Conservation (phyloP, 306 rosid genomes). For the Pyrus betulifolia region DNA sequence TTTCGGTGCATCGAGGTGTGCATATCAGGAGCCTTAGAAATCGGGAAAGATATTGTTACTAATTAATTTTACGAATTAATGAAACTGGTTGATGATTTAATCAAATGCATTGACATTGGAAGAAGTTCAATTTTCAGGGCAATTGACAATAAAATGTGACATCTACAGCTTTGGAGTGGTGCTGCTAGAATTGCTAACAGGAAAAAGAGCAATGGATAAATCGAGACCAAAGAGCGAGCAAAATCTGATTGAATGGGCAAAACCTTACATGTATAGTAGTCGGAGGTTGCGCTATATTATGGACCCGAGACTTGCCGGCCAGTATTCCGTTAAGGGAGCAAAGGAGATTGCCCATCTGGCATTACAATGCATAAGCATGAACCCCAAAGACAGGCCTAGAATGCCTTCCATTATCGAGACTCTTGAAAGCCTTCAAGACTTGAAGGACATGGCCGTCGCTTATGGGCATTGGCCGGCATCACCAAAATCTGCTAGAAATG, state of each 20-base stretch:
- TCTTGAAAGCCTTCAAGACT: constrained; percentile 59
- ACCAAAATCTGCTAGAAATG: constrained; percentile 46
- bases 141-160: constrained; percentile 81
- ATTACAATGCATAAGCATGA: constrained; percentile 58
- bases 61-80: neutral
- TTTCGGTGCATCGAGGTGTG: too few species aligned
- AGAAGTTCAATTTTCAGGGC: constrained; percentile 44
- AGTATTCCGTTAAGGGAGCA: constrained; percentile 81
- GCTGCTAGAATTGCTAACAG: constrained; percentile 72
- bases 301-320: constrained; percentile 83
- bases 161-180: constrained; percentile 87
- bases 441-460: constrained; percentile 86
- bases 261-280: constrained; percentile 57
- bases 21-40: too few species aligned
- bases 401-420: constrained; percentile 67
- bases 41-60: neutral
- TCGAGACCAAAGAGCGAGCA: constrained; percentile 70
- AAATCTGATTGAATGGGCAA: constrained; percentile 86
- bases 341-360: constrained; percentile 71
- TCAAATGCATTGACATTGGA: neutral
- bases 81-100: neutral
- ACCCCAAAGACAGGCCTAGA: constrained; percentile 86
- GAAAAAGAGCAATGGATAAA: constrained; percentile 80
- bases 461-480: constrained; percentile 79
- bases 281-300: constrained; percentile 56